These are phyloP conservation scores for Coniella vitis DNA, from an alignment of 2,329 filamentous ascomycete genomes.

Conservation along the genomic window DNA sequence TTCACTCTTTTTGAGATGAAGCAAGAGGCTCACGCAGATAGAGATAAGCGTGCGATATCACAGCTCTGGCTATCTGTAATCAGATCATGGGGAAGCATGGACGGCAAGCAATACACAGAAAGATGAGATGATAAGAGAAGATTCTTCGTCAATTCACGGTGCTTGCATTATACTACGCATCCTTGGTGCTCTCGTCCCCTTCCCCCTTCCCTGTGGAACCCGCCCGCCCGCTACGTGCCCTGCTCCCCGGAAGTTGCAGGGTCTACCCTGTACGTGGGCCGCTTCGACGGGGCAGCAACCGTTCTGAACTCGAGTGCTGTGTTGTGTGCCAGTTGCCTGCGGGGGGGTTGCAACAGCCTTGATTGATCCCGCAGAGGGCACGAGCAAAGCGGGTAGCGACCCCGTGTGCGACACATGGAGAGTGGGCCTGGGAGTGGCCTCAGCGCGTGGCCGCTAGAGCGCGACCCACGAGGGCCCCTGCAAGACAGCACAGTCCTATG, in stretches of 20 bases:
- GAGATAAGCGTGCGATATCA: too few relatives aligned
- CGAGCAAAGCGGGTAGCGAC: constrained; percentile 3
- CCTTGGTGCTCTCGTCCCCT: neutral
- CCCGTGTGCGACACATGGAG: constrained; percentile 5
- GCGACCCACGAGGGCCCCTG: neutral
- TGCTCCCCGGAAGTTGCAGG: neutral
- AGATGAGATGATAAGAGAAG: too few relatives aligned
- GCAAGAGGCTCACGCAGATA: too few relatives aligned
- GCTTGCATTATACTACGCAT: too few relatives aligned
- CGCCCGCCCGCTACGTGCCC: constrained; percentile 5
- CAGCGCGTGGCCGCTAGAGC: neutral
- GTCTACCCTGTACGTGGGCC: neutral
- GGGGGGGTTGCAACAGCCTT: neutral
- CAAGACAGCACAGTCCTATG: too few relatives aligned
- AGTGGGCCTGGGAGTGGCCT: neutral
- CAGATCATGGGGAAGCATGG: too few relatives aligned
- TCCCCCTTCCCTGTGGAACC: neutral
- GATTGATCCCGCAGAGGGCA: neutral
- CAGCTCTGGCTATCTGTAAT: too few relatives aligned
- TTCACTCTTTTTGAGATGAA: too few relatives aligned
- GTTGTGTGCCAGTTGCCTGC: neutral
- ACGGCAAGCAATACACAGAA: too few relatives aligned
- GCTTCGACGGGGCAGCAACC: neutral
- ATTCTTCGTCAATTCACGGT: too few relatives aligned
- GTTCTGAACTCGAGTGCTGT: neutral